Evolutionary conservation across 139 green algal species (phyloP).

Genomic region (Chlorella sorokiniana): DNA sequence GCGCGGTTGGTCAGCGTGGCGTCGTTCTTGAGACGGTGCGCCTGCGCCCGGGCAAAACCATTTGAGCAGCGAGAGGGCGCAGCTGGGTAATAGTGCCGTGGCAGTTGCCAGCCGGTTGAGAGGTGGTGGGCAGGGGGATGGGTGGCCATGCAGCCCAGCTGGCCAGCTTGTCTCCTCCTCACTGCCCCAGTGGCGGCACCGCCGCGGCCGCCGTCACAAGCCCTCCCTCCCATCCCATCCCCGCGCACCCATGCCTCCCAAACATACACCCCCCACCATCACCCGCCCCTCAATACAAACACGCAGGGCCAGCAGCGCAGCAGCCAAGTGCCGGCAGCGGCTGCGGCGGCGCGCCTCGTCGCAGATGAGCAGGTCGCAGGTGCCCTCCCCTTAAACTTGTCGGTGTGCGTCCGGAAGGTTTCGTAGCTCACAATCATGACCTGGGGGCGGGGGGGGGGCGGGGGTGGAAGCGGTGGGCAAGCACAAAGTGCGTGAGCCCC

Average conservation of each 20-base stretch:
- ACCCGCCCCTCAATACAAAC: too few relatives aligned
- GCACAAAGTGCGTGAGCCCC: too few relatives aligned
- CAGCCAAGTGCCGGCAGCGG: background rate
- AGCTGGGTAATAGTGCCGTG: background rate
- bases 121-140: too few relatives aligned
- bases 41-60: background rate
- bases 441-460: slow-evolving; percentile 38
- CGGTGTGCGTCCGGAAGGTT: slow-evolving; percentile 93
- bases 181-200: too few relatives aligned
- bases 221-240: too few relatives aligned
- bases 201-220: too few relatives aligned
- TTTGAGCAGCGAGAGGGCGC: background rate
- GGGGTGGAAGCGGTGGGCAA: too few relatives aligned
- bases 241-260: too few relatives aligned
- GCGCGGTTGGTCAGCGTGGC: slow-evolving; percentile 88
- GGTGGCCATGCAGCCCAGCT: background rate
- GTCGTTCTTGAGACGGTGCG: slow-evolving; percentile 97
- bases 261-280: too few relatives aligned
- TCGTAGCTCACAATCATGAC: slow-evolving; percentile 96
- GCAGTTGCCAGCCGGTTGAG: background rate
- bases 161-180: background rate
- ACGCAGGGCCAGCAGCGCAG: too few relatives aligned
- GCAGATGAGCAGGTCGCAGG: slow-evolving; percentile 97
- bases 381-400: slow-evolving; percentile 63
- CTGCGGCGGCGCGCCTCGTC: slow-evolving; percentile 75